Percentiles rank a stretch among this genome's conserved stretches.
Evolutionary conservation across 805 yeast genomes (phyloP).

Genomic region (Jamesozyma gamospora): DNA sequence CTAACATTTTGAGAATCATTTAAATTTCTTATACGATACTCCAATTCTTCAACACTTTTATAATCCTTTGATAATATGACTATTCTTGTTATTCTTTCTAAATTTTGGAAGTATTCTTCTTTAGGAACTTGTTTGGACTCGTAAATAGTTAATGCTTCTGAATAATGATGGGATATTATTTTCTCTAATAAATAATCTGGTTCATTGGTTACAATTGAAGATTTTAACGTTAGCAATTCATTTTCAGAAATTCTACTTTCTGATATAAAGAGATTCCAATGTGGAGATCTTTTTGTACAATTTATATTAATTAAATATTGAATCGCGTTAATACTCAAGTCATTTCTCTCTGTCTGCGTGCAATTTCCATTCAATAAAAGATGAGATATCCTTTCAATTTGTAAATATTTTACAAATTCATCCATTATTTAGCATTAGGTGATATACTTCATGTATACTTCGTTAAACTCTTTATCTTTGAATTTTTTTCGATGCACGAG

Average conservation of each 20-base stretch:
- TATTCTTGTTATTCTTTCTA: slow-evolving; percentile 13
- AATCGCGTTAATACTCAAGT: slow-evolving; percentile 10
- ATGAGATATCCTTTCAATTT: slow-evolving; percentile 13
- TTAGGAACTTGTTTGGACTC: slow-evolving; percentile 9
- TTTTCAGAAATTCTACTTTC: slow-evolving; percentile 1
- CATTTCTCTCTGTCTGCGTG: slow-evolving; percentile 5
- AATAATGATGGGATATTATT: slow-evolving; percentile 16
- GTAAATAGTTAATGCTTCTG: slow-evolving; percentile 15
- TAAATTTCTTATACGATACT: slow-evolving; percentile 10
- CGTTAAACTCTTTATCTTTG: too few species aligned
- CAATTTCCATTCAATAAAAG: slow-evolving; percentile 6
- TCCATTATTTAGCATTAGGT: too few species aligned
- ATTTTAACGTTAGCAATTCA: not conserved
- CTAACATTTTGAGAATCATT: not conserved
- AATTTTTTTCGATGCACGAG: too few species aligned
- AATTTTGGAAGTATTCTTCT: slow-evolving; percentile 7
- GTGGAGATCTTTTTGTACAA: slow-evolving; percentile 9
- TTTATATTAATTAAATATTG: slow-evolving; percentile 8
- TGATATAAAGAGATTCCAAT: slow-evolving; percentile 8
- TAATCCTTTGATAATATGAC: slow-evolving; percentile 13
- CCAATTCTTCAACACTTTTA: slow-evolving; percentile 18
- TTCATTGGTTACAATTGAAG: not conserved
- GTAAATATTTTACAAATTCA: not conserved
- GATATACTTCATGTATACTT: too few species aligned
- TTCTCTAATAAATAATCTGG: slow-evolving; percentile 3